phyloP scores from a whole-genome alignment of 2,329 filamentous ascomycete genomes.

The Pseudohalonectria lignicola region DNA sequence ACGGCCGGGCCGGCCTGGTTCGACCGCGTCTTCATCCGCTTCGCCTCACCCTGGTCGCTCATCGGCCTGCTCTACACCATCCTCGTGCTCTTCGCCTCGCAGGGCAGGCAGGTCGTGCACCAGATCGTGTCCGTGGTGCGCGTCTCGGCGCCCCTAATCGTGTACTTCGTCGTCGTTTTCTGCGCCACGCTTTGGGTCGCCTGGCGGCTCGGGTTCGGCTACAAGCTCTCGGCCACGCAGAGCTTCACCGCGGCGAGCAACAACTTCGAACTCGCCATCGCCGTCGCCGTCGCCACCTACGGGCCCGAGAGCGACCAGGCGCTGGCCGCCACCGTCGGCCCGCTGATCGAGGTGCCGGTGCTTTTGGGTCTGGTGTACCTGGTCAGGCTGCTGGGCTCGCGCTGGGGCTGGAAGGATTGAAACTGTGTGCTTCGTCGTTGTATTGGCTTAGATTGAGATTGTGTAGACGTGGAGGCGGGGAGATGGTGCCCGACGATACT shows the following conservation, averaged over 20 bases:
- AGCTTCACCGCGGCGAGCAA: conserved; percentile 87
- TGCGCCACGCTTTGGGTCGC: conserved; percentile 52
- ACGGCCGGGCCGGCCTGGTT: conserved; percentile 51
- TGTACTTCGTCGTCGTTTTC: conserved; percentile 75
- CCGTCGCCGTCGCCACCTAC: conserved; percentile 73
- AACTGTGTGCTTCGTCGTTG: too few species aligned
- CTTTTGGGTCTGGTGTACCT: conserved; percentile 68
- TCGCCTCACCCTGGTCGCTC: conserved; percentile 62
- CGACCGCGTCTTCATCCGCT: conserved; percentile 57
- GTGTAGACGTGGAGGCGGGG: too few species aligned
- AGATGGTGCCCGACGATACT: too few species aligned
- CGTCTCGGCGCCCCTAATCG: conserved; percentile 68
- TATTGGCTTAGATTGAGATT: too few species aligned
- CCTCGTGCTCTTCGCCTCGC: conserved; percentile 72
- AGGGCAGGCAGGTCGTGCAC: conserved; percentile 65
- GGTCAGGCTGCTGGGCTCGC: conserved; percentile 45
- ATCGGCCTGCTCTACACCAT: conserved; percentile 83
- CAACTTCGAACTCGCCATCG: conserved; percentile 88
- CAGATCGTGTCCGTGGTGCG: conserved; percentile 76
- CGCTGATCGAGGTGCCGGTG: conserved; percentile 79
- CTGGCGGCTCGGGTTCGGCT: conserved; percentile 60
- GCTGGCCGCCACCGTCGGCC: conserved; percentile 72
- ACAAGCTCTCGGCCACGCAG: conserved; percentile 61
- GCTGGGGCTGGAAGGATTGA: conserved; percentile 40
- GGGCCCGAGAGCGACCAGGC: conserved; percentile 71